These are phyloP conservation scores for Desmodesmus armatus DNA, from an alignment of 139 green algal genomes.

Conservation along the genomic window DNA sequence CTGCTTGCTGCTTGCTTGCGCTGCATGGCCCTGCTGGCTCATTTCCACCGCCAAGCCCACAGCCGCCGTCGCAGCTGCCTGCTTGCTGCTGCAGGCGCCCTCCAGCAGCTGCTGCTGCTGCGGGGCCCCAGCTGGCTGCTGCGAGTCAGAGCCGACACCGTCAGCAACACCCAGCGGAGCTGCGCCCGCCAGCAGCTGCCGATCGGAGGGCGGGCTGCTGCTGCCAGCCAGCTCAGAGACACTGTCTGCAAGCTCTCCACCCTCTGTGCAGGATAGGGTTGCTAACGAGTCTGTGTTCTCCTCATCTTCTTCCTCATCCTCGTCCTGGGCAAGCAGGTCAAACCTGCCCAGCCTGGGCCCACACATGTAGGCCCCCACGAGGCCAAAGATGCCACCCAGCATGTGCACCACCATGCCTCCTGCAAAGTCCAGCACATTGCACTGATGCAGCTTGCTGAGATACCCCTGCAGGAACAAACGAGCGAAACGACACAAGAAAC, in stretches of 20 bases:
- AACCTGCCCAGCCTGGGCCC: constrained; percentile 62
- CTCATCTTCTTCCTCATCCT: not conserved
- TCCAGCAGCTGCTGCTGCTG: not conserved
- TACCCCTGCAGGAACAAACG: too few relatives aligned
- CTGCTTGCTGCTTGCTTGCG: not conserved
- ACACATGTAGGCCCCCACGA: constrained; percentile 50
- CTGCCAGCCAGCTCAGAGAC: not conserved
- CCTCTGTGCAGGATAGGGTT: not conserved
- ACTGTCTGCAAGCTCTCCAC: not conserved
- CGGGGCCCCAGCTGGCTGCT: not conserved
- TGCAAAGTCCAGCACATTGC: constrained; percentile 64
- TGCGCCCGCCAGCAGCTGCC: not conserved
- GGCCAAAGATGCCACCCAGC: constrained; percentile 55
- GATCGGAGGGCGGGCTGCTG: too few relatives aligned
- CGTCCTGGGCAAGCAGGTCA: constrained; percentile 43
- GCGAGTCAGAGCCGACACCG: not conserved
- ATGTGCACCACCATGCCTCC: constrained; percentile 57
- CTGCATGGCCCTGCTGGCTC: not conserved
- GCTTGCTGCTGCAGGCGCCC: not conserved
- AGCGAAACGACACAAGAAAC: too few relatives aligned
- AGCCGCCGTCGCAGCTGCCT: constrained; percentile 12
- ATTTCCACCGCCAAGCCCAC: not conserved
- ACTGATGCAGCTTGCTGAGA: constrained; percentile 31
- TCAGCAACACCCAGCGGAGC: not conserved
- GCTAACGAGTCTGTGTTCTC: not conserved